Evolutionary conservation across 2,329 filamentous ascomycete species (phyloP), one percentile per base, ranked within the genome.

Genomic region (Calonectria naviculata): DNA sequence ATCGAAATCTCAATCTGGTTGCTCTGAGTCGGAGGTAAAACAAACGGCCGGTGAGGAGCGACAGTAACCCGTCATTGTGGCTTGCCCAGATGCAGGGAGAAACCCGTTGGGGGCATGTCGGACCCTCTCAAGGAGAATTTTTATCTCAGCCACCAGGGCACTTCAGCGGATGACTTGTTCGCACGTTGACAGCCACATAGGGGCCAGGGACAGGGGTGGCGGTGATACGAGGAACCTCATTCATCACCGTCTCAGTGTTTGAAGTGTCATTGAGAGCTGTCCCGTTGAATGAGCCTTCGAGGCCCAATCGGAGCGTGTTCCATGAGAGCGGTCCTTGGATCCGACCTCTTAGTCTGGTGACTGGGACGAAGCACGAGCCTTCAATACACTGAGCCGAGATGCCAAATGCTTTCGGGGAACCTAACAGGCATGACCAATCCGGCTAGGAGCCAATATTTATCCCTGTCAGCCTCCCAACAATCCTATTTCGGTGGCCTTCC

Each of bases 271-370:
- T 54, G 62, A 72, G 10, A 65, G 65, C 46, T 47, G 67, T 67
- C 63, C 44, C 61, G 61, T 68, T 69, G n/a, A 66, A 58, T 29
- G 26, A 61, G 62, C 24, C 26, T 13, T 44, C 8, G 49, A 67
- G 24, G 46, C 75, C 52, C 75, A 77, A 77, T 77, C 75, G 75
- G 75, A 78, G 75, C 70, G 44, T 65, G 74, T 77, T 77, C 75
- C 75, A 77, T 26, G 73, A 70, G 75, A 67, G 69, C 73, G 75
- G 75, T 78, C 74, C 73, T 71, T 70, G 64, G 70, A 58, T 46
- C 66, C 52, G 65, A 60, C 71, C n/a, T 64, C 28, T 72, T 71
- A 74, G 75, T 68, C 63, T 67, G 65, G 65, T 66, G 68, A 56
- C 47, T 65, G 49, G 52, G 36, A 52, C 8, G 34, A 47, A 41